These are phyloP conservation scores for Colletotrichum lentis DNA, from an alignment of 2,329 filamentous ascomycete species.

Conservation along the genomic window DNA sequence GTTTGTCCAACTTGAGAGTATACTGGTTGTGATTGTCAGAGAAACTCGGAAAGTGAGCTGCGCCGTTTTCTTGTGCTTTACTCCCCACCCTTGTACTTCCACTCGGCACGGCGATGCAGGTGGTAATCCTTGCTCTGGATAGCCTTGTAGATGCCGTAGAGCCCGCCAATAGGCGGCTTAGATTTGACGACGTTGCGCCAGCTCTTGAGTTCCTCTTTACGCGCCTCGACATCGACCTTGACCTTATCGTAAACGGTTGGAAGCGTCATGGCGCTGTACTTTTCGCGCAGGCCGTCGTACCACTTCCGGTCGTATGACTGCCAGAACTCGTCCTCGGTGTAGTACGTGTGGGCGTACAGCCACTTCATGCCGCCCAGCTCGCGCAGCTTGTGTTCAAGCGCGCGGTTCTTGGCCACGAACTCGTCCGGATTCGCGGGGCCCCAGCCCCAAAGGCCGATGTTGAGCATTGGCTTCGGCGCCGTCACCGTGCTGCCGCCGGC, in stretches of 20 bases:
- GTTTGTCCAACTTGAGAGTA: background rate
- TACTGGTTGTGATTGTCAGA: background rate
- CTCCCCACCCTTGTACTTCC: conserved; percentile 58
- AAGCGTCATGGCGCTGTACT: conserved; percentile 68
- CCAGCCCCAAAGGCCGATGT: conserved; percentile 82
- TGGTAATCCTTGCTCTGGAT: conserved; percentile 66
- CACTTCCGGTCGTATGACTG: conserved; percentile 63
- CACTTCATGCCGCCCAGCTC: conserved; percentile 82
- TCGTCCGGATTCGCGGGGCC: conserved; percentile 64
- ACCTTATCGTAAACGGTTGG: conserved; percentile 78
- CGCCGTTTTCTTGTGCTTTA: background rate
- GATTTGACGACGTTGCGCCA: conserved; percentile 56
- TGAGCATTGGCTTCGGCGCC: conserved; percentile 58
- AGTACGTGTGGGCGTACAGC: conserved; percentile 88
- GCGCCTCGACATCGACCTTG: conserved; percentile 60
- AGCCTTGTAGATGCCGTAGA: conserved; percentile 67
- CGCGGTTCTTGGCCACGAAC: conserved; percentile 76
- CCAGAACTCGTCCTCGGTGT: conserved; percentile 77
- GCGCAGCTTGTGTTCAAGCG: conserved; percentile 73
- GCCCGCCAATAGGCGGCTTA: conserved; percentile 64
- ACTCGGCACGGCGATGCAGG: conserved; percentile 61
- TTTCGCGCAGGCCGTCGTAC: conserved; percentile 69
- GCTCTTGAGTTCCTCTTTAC: conserved; percentile 49
- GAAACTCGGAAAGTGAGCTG: background rate
- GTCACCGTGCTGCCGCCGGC: conserved; percentile 19